Base-by-base conservation (phyloP, 1,284 basidiomycete species). In the Cutaneotrichosporon daszewskae region DNA sequence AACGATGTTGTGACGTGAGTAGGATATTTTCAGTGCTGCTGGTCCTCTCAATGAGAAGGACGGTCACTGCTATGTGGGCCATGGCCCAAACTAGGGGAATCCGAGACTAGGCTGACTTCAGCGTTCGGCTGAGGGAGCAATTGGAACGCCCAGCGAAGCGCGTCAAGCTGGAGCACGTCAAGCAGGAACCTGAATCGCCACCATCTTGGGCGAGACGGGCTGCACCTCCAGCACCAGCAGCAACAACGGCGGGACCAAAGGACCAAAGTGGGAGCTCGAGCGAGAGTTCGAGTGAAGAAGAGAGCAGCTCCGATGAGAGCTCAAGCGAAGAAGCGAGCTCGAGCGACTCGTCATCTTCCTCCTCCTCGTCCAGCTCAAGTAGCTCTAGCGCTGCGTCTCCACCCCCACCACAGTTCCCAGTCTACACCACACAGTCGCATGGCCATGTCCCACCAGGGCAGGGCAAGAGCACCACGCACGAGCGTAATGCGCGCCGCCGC, bases 1-100 rank as follows among this genome's bases (percentile, higher is more conserved):
- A 40, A 35, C 4, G 71, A 72, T 52, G 58, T 71, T 0, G 54
- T 72, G 2, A 53, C 44, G 71, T 71, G 46, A 58, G 68, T 57
- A n/a, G 1, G n/a, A n/a, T n/a, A n/a, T n/a, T n/a, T n/a, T n/a
- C n/a, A n/a, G n/a, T n/a, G n/a, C n/a, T n/a, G n/a, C n/a, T n/a
- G n/a, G n/a, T n/a, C n/a, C n/a, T n/a, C n/a, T n/a, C n/a, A n/a
- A n/a, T n/a, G n/a, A n/a, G n/a, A n/a, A n/a, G n/a, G n/a, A n/a
- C n/a, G n/a, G n/a, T n/a, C n/a, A n/a, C n/a, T n/a, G n/a, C n/a
- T n/a, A n/a, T n/a, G n/a, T n/a, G n/a, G n/a, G n/a, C n/a, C 25
- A 27, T 19, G 4, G 25, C 27, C 24, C 9, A 4, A 1, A n/a
- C n/a, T n/a, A n/a, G n/a, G n/a, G n/a, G n/a, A n/a, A n/a, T n/a